Evolutionary conservation across 2,329 filamentous ascomycete genomes (phyloP).

Genomic region (Aspergillus flavus): DNA sequence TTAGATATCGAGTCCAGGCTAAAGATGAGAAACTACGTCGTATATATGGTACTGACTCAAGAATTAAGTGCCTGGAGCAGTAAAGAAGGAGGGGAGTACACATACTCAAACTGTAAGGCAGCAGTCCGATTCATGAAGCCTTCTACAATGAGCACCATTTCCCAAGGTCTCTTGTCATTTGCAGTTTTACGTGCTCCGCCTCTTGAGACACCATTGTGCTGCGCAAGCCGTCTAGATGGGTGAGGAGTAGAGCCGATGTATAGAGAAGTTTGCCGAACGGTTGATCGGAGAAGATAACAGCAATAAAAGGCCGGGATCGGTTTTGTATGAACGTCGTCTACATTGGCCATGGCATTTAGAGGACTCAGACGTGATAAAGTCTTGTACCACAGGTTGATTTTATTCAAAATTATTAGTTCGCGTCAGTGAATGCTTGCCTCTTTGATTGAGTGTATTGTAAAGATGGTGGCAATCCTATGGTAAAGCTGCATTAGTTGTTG

Average conservation of each 20-base stretch:
- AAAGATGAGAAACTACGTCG: not conserved
- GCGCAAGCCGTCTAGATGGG: conserved; percentile 78
- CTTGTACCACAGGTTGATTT: not conserved
- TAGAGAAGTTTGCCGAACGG: conserved; percentile 65
- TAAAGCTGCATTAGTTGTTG: not conserved
- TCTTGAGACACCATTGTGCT: conserved; percentile 84
- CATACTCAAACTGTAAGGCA: conserved; percentile 91
- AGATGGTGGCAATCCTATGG: not conserved
- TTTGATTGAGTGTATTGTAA: not conserved
- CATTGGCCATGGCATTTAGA: conserved; percentile 20
- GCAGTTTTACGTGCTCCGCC: conserved; percentile 82
- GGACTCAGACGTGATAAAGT: not conserved
- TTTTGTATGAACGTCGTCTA: conserved; percentile 44
- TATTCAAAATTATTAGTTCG: no score
- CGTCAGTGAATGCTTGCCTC: not conserved
- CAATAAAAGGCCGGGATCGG: conserved; percentile 86
- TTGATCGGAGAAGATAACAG: conserved; percentile 89
- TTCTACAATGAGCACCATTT: conserved; percentile 82
- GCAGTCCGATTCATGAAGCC: conserved; percentile 87
- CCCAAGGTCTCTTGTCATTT: conserved; percentile 77
- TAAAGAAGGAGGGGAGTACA: conserved; percentile 16
- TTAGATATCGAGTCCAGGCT: conserved; percentile 7
- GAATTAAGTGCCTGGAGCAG: not conserved
- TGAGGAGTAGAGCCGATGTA: conserved; percentile 95
- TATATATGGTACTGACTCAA: conserved; percentile 2